Base-by-base conservation (phyloP, 306 rosid species). In the Citrullus mucosospermus region DNA sequence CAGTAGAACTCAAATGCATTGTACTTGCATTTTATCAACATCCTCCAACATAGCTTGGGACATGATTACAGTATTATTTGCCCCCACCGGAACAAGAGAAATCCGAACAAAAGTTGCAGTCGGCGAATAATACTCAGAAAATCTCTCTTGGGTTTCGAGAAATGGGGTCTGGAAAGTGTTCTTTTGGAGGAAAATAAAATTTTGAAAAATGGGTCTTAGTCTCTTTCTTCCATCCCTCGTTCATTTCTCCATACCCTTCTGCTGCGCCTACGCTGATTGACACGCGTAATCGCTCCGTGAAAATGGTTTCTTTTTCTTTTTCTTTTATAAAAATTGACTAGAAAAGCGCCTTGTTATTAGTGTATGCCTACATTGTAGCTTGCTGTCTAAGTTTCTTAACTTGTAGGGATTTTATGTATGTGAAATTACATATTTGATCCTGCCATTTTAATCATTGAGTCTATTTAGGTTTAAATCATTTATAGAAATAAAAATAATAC, bases 21-120 rank as follows among this genome's bases (percentile, higher is more conserved):
- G 36, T 3, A 38, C 85, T 61, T 56, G 88, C 97, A 89, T 86
- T 84, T 87, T 85, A 78, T 86, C 89, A 44, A 90, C 89, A 80
- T 62, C 68, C 11, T 91, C 93, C 89, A 9, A 70, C 38, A 86
- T 82, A 74, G 78, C 41, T 81, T 83, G 84, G 75, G 95, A 80
- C 95, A 90, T 92, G 84, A 41, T 80, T 81, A 18, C 36, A 73
- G 5, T n/a, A 63, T 54, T 18, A 57, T 56, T 43, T 11, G 30
- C 16, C 22, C 13, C 50, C 14, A 25, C 73, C 14, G 32, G 44
- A 39, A 9, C 4, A 18, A 39, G 48, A 67, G 56, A 15, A 44
- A 12, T 6, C 54, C 16, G 5, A 41, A 8, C 11, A 20, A 68
- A 39, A 20, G 6, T 11, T 43, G 4, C 18, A 68, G 75, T 1